Evolutionary conservation across 371 early-diverging fungal genomes (phyloP).

Genomic region (Globomyces sp.): DNA sequence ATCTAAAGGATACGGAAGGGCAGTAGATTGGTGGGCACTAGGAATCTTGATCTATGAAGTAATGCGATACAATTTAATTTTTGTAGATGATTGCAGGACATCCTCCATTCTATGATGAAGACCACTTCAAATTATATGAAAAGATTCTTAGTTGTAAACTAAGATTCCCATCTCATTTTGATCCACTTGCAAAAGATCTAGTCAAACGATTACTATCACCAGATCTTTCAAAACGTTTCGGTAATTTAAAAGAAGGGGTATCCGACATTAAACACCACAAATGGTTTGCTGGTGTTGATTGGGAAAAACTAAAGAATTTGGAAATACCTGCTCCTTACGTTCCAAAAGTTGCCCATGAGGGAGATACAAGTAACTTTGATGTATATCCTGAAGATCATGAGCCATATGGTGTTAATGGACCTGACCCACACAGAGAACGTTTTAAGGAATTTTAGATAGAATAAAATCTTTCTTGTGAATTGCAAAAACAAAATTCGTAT

Average conservation of each 20-base stretch:
- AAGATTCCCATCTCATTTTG: slow-evolving; percentile 88
- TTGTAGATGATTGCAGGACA: slow-evolving; percentile 74
- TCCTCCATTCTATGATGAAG: slow-evolving; percentile 97
- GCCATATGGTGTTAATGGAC: slow-evolving; percentile 43
- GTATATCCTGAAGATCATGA: slow-evolving; percentile 82
- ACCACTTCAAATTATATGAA: slow-evolving; percentile 81
- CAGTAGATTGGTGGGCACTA: slow-evolving; percentile 96
- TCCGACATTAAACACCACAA: slow-evolving; percentile 89
- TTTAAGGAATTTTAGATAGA: slow-evolving; percentile 36
- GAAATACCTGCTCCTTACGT: slow-evolving; percentile 88
- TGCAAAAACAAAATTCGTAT: not conserved
- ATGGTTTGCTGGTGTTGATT: slow-evolving; percentile 95
- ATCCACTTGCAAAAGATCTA: slow-evolving; percentile 85
- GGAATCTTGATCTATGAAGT: slow-evolving; percentile 94
- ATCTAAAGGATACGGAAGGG: slow-evolving; percentile 90
- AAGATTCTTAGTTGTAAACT: slow-evolving; percentile 87
- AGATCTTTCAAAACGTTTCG: slow-evolving; percentile 87
- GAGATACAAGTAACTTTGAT: slow-evolving; percentile 95
- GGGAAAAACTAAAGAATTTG: slow-evolving; percentile 70
- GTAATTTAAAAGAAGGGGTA: slow-evolving; percentile 86
- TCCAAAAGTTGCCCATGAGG: slow-evolving; percentile 79
- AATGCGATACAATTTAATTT: slow-evolving; percentile 34
- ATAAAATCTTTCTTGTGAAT: not conserved
- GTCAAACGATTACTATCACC: slow-evolving; percentile 81
- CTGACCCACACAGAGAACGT: slow-evolving; percentile 39